Base-by-base conservation (phyloP, 805 yeast genomes). In the Lipomyces yamanashiensis region DNA sequence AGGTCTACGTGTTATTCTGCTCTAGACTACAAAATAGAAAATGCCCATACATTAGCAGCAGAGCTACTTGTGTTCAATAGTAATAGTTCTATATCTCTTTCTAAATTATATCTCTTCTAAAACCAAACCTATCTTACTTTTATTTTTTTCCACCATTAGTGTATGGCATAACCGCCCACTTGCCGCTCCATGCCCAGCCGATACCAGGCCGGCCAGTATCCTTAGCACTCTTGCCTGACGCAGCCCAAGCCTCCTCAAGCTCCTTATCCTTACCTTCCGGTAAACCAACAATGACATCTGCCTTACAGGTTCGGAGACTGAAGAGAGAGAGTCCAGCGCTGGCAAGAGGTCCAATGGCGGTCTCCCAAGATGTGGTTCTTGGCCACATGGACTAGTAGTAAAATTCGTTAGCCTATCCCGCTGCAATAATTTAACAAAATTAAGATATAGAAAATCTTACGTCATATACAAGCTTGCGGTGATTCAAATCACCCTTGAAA, bases 401-500 rank as follows among this genome's bases (percentile, higher is more conserved):
- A 48, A 39, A 40, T 21, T 23, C 17, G 21, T 34, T 3, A 41
- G 54, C 28, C 10, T 39, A 40, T 28, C 5, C 28, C 2, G 28
- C 28, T 5, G 15, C 13, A 15, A 21, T 36, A 23, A 41, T 17
- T 17, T 8, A 34, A 34, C 7, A 0, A 40, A 37, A 40, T 15
- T 28, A 17, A 28, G 43, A 43, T 7, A 7, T 2, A 12, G 19
- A 36, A 9, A 15, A 34, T 44, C 65, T 49, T 59, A 58, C 68
- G 73, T 95, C 99, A 56, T 91, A 97, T 1, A 96, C 89, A 64
- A 96, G 78, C 76, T 95, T 95, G 77, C 99, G 85, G 78, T 96
- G 93, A 79, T 95, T 95, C 77, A 95, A 82, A 73, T 95, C 99
- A 62, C 99, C 99, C 78, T 95, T 95, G 76, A 93, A 88, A 66